Conservation (phyloP, 2,329 filamentous ascomycete species). For the Cadophora luteo-olivacea region DNA sequence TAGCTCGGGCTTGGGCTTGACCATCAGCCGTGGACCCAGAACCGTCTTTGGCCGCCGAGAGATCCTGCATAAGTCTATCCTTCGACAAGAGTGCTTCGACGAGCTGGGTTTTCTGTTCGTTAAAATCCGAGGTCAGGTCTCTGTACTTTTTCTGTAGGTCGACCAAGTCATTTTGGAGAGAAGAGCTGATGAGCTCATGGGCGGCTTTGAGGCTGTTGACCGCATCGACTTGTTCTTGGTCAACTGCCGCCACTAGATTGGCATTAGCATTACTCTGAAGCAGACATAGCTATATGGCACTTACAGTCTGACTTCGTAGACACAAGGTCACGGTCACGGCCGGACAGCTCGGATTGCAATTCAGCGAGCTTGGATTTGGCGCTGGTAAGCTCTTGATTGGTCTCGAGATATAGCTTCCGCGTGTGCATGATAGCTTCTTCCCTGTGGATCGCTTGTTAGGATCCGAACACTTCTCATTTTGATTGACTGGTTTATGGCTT, state of each 20-base stretch:
- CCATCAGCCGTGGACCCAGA: constrained; percentile 20
- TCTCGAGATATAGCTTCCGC: constrained; percentile 54
- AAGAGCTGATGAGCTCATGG: constrained; percentile 63
- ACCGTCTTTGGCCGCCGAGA: constrained; percentile 42
- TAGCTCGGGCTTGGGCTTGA: constrained; percentile 51
- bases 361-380: constrained; percentile 55
- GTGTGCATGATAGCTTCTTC: constrained; percentile 60
- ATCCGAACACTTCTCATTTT: constrained; percentile 41
- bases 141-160: constrained; percentile 59
- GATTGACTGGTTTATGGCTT: constrained; percentile 45
- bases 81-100: constrained; percentile 65
- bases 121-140: constrained; percentile 56
- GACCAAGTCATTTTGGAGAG: constrained; percentile 64
- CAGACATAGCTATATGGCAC: constrained; percentile 35
- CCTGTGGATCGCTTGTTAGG: constrained; percentile 57
- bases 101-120: constrained; percentile 64
- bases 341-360: constrained; percentile 52
- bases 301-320: constrained; percentile 58
- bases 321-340: constrained; percentile 62
- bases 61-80: constrained; percentile 62
- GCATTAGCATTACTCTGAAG: constrained; percentile 36
- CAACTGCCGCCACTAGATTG: constrained; percentile 57
- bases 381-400: constrained; percentile 55
- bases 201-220: constrained; percentile 65
- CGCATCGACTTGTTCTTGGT: constrained; percentile 60